Conservation (phyloP, 768 basidiomycete species). For the Mycena venus region DNA sequence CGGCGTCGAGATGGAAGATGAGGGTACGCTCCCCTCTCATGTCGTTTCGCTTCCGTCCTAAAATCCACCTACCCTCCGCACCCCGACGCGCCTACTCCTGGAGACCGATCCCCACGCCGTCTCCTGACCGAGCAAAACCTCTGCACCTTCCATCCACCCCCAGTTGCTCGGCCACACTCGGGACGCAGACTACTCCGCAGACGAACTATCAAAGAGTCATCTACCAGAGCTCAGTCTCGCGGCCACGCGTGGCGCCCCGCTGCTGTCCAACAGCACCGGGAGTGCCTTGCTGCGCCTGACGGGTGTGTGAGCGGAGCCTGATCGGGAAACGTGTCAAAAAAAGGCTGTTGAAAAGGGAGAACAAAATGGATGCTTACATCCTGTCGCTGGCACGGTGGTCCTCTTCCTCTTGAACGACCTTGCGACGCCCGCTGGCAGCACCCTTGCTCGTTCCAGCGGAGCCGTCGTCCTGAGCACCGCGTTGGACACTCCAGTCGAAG, state of each 20-base stretch:
- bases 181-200: slow-evolving; percentile 54
- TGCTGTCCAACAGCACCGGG: slow-evolving; percentile 64
- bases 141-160: slow-evolving; percentile 63
- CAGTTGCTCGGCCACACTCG: slow-evolving; percentile 60
- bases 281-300: slow-evolving; percentile 78
- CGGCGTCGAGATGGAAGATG: not conserved
- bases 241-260: slow-evolving; percentile 55
- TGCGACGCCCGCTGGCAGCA: slow-evolving; percentile 73
- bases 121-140: slow-evolving; percentile 39
- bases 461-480: slow-evolving; percentile 77
- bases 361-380: slow-evolving; percentile 70
- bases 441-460: slow-evolving; percentile 73
- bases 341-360: slow-evolving; percentile 31
- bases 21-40: not conserved
- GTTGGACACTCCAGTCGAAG: slow-evolving; percentile 98
- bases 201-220: slow-evolving; percentile 43
- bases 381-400: slow-evolving; percentile 86
- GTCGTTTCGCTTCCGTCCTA: slow-evolving; percentile 23
- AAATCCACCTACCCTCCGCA: slow-evolving; percentile 12
- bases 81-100: slow-evolving; percentile 7
- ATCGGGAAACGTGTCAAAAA: slow-evolving; percentile 30
- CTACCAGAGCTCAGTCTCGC: slow-evolving; percentile 71
- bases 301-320: slow-evolving; percentile 91
- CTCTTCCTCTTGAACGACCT: slow-evolving; percentile 89
- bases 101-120: slow-evolving; percentile 22